Evolutionary conservation across 2,329 filamentous ascomycete species (phyloP), one percentile per base, ranked within the genome.

Genomic region (Pyrenophora seminiperda): DNA sequence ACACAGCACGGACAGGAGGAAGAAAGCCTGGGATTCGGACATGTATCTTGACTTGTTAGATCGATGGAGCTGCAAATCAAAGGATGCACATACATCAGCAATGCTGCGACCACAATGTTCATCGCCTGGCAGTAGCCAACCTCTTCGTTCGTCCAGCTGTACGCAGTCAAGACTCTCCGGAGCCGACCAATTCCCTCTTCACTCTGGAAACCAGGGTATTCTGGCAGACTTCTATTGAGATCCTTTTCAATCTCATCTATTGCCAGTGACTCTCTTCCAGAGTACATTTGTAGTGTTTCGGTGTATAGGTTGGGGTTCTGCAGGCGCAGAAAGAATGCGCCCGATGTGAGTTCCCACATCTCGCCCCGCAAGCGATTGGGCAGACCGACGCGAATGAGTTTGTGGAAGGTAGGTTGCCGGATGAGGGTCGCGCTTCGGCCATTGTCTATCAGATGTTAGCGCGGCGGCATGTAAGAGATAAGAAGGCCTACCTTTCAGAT

Each of bases 211-310:
- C 94, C 94, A 14, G 94, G 91, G 71, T 99, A 99, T 74, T 99
- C 94, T 1, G 94, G 94, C 60, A 99, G 77, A 79, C 92, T 97
- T 60, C 94, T 86, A 73, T 99, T 99, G 41, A 99, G 77, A 70
- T 99, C 94, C 74, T 99, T 99, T 71, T 99, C 94, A 59, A 99
- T 99, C 79, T 99, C 94, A 71, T 99, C 94, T 62, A 97, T 97
- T 36, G 94, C 94, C 53, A 99, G 81, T 9, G 93, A 97, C 60
- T 95, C 90, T 67, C 88, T 84, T 6, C 94, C 94, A 5, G 88
- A 84, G 63, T 88, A 92, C 68, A 94, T 93, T 42, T 83, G 79
- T 36, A 99, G 77, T 0, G 92, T 97, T 50, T 99, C 90, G 36
- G 82, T 77, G 67, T 93, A 99, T 4, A 93, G 77, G 9, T 84